A percentile compares a stretch with the other conserved stretches of the same genome.
phyloP scores from a whole-genome alignment of 2,329 filamentous ascomycete species.

The Chaetomiaceae sp. region DNA sequence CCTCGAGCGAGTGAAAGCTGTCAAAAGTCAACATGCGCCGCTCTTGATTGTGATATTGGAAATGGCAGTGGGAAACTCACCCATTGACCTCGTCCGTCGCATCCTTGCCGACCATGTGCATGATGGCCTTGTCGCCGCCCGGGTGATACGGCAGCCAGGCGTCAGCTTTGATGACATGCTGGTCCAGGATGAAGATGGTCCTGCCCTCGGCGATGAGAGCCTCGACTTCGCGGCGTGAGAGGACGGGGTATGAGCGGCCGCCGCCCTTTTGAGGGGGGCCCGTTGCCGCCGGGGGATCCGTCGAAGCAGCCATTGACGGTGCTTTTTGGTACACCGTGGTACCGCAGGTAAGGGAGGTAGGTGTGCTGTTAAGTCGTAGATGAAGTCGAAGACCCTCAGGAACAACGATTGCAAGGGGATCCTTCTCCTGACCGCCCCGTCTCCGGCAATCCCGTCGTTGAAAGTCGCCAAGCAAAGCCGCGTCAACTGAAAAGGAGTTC shows the following conservation, averaged over 20 bases:
- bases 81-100: conserved; percentile 91
- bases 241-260: conserved; percentile 32
- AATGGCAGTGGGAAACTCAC: conserved; percentile 47
- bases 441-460: too few species aligned
- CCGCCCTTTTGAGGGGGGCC: background rate
- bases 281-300: background rate
- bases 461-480: too few species aligned
- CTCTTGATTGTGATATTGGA: background rate
- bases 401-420: too few species aligned
- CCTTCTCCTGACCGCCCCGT: too few species aligned
- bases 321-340: too few species aligned
- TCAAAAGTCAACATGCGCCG: conserved; percentile 2
- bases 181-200: conserved; percentile 75
- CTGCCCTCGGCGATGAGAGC: conserved; percentile 76
- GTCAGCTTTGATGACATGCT: conserved; percentile 80
- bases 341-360: background rate
- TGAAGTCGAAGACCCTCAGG: background rate
- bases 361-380: background rate
- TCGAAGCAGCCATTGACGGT: conserved; percentile 3
- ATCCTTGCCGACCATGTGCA: conserved; percentile 90
- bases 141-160: conserved; percentile 87
- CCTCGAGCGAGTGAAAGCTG: conserved; percentile 78
- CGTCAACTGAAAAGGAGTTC: too few species aligned
- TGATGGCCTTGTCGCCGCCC: conserved; percentile 84
- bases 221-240: conserved; percentile 61